Percentiles rank a stretch among this genome's conserved stretches.
These are phyloP conservation scores for Podaxis pistillaris DNA, from an alignment of 768 basidiomycete species.

Conservation along the genomic window DNA sequence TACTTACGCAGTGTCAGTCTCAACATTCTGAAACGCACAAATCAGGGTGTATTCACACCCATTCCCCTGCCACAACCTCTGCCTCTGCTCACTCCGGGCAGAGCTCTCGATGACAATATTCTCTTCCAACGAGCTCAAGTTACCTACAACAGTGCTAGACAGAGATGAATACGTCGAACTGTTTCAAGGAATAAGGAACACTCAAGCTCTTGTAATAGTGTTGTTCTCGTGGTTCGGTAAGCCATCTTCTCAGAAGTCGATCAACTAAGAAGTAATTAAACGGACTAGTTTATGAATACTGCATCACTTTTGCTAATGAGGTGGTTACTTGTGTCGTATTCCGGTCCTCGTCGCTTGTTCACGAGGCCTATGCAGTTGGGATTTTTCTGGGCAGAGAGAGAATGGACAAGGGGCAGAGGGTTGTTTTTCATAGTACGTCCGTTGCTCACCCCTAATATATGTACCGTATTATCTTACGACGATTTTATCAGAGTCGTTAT, in stretches of 20 bases:
- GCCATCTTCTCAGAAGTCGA: background rate
- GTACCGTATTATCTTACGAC: background rate
- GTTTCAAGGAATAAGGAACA: conserved; percentile 7
- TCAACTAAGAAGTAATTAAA: no score
- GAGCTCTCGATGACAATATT: conserved; percentile 1
- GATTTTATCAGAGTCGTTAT: conserved; percentile 6
- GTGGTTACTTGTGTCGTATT: background rate
- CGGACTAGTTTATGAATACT: conserved; percentile 5
- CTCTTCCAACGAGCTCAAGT: background rate
- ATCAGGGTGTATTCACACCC: no score
- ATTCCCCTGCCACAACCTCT: background rate
- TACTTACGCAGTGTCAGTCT: no score
- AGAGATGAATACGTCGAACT: background rate
- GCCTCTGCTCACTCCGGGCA: background rate
- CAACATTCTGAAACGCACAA: no score
- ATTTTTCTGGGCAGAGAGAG: conserved; percentile 12
- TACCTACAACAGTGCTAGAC: background rate
- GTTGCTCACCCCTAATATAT: background rate
- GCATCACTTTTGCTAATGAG: conserved; percentile 1
- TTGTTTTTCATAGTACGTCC: conserved; percentile 8
- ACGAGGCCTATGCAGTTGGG: background rate
- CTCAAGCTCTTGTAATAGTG: background rate
- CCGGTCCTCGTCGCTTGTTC: background rate
- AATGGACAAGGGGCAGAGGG: conserved; percentile 11
- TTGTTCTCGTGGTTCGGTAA: conserved; percentile 11